phyloP scores from a whole-genome alignment of 2,329 filamentous ascomycete genomes.

The Incumbomyces lentus region DNA sequence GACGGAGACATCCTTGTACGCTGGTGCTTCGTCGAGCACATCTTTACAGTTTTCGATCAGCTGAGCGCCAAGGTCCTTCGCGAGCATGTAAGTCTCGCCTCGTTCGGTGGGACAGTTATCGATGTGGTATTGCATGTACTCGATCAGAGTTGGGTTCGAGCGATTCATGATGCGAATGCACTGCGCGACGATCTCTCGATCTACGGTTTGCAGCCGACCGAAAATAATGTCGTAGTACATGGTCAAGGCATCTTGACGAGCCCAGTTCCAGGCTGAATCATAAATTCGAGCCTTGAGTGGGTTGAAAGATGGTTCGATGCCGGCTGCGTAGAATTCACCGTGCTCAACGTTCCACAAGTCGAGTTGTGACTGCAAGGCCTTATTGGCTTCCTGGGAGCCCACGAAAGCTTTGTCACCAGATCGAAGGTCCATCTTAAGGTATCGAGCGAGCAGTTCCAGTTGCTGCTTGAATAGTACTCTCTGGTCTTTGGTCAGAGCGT shows the following conservation, averaged over 20 bases:
- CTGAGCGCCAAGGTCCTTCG: slow-evolving; percentile 83
- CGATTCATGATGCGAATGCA: slow-evolving; percentile 99
- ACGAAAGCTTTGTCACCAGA: slow-evolving; percentile 93
- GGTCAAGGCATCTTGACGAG: slow-evolving; percentile 86
- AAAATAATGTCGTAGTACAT: slow-evolving; percentile 99
- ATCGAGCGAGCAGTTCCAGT: slow-evolving; percentile 85
- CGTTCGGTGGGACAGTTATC: slow-evolving; percentile 95
- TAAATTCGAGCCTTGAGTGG: slow-evolving; percentile 89
- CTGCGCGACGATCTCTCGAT: slow-evolving; percentile 95
- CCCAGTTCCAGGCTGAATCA: slow-evolving; percentile 99
- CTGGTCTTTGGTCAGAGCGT: slow-evolving; percentile 95
- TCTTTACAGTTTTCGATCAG: slow-evolving; percentile 98
- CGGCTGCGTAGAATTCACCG: slow-evolving; percentile 88
- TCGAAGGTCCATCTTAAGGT: slow-evolving; percentile 92
- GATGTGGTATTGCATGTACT: slow-evolving; percentile 99
- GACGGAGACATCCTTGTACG: slow-evolving; percentile 90
- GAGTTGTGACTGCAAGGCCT: slow-evolving; percentile 80
- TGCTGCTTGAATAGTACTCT: slow-evolving; percentile 95
- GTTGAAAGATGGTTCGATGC: slow-evolving; percentile 90
- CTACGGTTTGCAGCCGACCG: slow-evolving; percentile 79
- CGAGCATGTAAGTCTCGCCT: slow-evolving; percentile 95
- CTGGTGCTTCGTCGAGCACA: slow-evolving; percentile 68
- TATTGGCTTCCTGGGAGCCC: slow-evolving; percentile 71
- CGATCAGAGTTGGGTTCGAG: slow-evolving; percentile 85
- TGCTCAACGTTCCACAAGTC: slow-evolving; percentile 94